Conservation (phyloP, 2,329 filamentous ascomycete species). For the Fusarium sp. region DNA sequence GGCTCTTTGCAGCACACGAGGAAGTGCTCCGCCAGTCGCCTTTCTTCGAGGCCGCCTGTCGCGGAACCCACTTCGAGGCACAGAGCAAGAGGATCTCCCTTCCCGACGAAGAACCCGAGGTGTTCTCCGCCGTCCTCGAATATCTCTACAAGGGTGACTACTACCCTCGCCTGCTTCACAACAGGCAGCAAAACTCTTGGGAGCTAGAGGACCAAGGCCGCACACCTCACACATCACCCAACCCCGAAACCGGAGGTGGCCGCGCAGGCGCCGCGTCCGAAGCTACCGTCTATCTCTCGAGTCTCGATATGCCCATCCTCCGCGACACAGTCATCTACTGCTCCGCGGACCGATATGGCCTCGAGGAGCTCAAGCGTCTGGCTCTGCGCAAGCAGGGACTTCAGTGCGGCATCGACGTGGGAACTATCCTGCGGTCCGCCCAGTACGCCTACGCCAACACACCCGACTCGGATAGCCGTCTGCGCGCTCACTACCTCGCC, state of each 20-base stretch:
- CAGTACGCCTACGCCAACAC: slow-evolving; percentile 97
- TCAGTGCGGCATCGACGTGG: slow-evolving; percentile 91
- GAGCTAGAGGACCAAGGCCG: slow-evolving; percentile 77
- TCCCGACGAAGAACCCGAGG: slow-evolving; percentile 83
- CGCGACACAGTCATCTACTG: slow-evolving; percentile 97
- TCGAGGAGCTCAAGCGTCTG: slow-evolving; percentile 92
- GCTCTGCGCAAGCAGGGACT: slow-evolving; percentile 94
- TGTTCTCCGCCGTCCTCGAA: slow-evolving; percentile 93
- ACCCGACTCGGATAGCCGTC: slow-evolving; percentile 88
- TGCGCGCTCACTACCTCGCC: slow-evolving; percentile 96
- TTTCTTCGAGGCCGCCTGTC: slow-evolving; percentile 80
- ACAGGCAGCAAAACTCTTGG: slow-evolving; percentile 88
- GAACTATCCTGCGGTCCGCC: slow-evolving; percentile 89
- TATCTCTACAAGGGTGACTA: slow-evolving; percentile 98
- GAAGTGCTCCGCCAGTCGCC: slow-evolving; percentile 88
- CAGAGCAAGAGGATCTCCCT: slow-evolving; percentile 82
- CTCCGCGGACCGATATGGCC: slow-evolving; percentile 86
- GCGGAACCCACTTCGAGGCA: slow-evolving; percentile 77
- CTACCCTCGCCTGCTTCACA: slow-evolving; percentile 87
- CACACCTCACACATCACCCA: slow-evolving; percentile 63
- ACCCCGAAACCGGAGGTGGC: slow-evolving; percentile 59
- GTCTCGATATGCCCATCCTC: slow-evolving; percentile 80
- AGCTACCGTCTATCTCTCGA: slow-evolving; percentile 75
- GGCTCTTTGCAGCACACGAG: slow-evolving; percentile 94
- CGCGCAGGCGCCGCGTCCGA: slow-evolving; percentile 59